Conservation (phyloP, 768 basidiomycete genomes). For the Saitozyma sp. region DNA sequence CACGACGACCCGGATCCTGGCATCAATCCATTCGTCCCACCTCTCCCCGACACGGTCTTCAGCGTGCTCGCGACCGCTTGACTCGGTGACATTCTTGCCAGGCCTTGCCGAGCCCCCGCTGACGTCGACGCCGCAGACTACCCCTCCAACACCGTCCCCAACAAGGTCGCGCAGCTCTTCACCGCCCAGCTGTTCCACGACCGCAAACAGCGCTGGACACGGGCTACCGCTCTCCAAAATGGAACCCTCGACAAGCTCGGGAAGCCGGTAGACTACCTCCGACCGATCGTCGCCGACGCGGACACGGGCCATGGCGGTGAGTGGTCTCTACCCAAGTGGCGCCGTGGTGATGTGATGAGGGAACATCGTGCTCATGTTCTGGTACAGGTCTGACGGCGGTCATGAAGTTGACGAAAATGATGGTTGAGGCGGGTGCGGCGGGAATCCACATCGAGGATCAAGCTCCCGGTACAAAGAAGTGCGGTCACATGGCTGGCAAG, state of each 20-base stretch:
- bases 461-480: slow-evolving; percentile 94
- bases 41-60: too few relatives aligned
- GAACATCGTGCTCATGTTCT: too few relatives aligned
- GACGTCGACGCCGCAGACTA: slow-evolving; percentile 63
- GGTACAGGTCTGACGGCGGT: slow-evolving; percentile 80
- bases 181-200: slow-evolving; percentile 99
- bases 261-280: slow-evolving; percentile 75
- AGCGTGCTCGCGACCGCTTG: too few relatives aligned
- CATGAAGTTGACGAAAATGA: slow-evolving; percentile 98
- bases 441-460: slow-evolving; percentile 99
- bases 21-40: too few relatives aligned
- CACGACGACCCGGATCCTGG: background rate
- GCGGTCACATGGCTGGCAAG: slow-evolving; percentile 55
- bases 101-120: background rate
- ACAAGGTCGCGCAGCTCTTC: slow-evolving; percentile 98
- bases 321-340: background rate
- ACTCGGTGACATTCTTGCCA: too few relatives aligned
- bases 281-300: slow-evolving; percentile 93
- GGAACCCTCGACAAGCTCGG: slow-evolving; percentile 64
- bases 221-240: slow-evolving; percentile 31
- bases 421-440: slow-evolving; percentile 96
- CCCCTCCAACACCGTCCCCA: slow-evolving; percentile 97
- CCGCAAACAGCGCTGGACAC: slow-evolving; percentile 74
- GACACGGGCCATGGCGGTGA: slow-evolving; percentile 87
- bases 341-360: background rate